Evolutionary conservation across 768 basidiomycete genomes (phyloP), one percentile per base, ranked within the genome.

Genomic region (Mycena amicta): DNA sequence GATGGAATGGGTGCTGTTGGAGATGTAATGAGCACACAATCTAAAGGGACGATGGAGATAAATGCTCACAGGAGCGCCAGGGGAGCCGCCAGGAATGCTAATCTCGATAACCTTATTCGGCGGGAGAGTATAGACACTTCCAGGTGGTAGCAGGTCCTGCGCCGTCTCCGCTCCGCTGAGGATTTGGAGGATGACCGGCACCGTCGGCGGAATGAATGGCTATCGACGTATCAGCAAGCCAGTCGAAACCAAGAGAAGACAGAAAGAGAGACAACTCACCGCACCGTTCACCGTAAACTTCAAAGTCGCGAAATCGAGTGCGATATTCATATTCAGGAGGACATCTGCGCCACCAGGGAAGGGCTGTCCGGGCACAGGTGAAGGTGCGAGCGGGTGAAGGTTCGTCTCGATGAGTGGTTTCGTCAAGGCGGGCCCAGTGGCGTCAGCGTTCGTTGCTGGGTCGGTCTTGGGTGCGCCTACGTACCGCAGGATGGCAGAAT

Each of bases 401-500:
- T 68, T 61, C 11, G 67, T 66, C 57, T 84, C 81, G 2, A 67
- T 26, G 31, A 83, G 71, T 0, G 71, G 60, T n/a, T 71, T 70
- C 15, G 52, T 37, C 6, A 41, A 60, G 25, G 53, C 49, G 52
- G 62, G 31, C 59, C 64, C 5, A 54, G 64, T 46, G 45, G 13
- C n/a, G 47, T 6, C 47, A 5, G 22, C 8, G 5, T 15, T 6
- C 22, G 75, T 76, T 16, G 55, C 52, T 0, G 73, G 66, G 16
- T 60, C 59, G 18, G 16, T 3, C 15, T 16, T 16, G 31, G 12
- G 5, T 2, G 84, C 83, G 15, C 78, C 80, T 1, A 31, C 63
- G 56, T 86, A 86, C 41, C 81, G 75, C 45, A 85, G 66, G 55
- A 86, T 83, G 5, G 82, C 84, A 31, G 74, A 74, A 66, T 81